These are phyloP conservation scores for Pseudomonodictys pantanalensis DNA, from an alignment of 495 filamentous ascomycete species.

Conservation along the genomic window DNA sequence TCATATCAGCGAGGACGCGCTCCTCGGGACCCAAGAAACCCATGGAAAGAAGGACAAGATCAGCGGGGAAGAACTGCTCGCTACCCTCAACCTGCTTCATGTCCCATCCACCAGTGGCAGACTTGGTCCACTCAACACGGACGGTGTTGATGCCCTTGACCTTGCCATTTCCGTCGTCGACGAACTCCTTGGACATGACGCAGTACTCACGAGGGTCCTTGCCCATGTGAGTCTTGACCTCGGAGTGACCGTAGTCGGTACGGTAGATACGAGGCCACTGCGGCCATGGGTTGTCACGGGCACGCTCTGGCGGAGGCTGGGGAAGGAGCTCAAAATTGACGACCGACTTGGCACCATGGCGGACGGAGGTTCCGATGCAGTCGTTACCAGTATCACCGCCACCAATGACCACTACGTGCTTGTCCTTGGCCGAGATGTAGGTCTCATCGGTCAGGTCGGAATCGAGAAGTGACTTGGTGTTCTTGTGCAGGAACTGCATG, in stretches of 20 bases:
- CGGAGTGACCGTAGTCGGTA: slow-evolving; percentile 94
- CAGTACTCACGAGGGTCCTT: slow-evolving; percentile 98
- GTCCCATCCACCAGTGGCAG: slow-evolving; percentile 88
- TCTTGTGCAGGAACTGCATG: slow-evolving; percentile 97
- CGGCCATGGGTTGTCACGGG: slow-evolving; percentile 97
- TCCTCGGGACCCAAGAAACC: slow-evolving; percentile 97
- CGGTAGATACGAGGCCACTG: slow-evolving; percentile 99
- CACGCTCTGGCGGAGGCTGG: slow-evolving; percentile 90
- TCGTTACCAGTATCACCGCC: slow-evolving; percentile 99
- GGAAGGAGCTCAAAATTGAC: slow-evolving; percentile 97
- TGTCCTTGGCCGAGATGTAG: slow-evolving; percentile 96
- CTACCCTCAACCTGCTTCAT: slow-evolving; percentile 97
- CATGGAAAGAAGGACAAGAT: slow-evolving; percentile 96
- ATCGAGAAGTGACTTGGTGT: slow-evolving; percentile 98
- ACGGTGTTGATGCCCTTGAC: slow-evolving; percentile 98
- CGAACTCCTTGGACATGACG: slow-evolving; percentile 98
- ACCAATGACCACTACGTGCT: slow-evolving; percentile 96
- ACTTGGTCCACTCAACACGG: slow-evolving; percentile 96
- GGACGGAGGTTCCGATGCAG: slow-evolving; percentile 97
- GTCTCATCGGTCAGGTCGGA: slow-evolving; percentile 79
- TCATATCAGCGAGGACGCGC: slow-evolving; percentile 75
- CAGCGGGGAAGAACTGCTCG: slow-evolving; percentile 95
- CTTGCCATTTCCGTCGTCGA: slow-evolving; percentile 81
- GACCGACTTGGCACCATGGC: slow-evolving; percentile 94
- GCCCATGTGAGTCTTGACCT: slow-evolving; percentile 96